phyloP scores from a whole-genome alignment of 2,329 filamentous ascomycete genomes.

The Trichoderma sp. region DNA sequence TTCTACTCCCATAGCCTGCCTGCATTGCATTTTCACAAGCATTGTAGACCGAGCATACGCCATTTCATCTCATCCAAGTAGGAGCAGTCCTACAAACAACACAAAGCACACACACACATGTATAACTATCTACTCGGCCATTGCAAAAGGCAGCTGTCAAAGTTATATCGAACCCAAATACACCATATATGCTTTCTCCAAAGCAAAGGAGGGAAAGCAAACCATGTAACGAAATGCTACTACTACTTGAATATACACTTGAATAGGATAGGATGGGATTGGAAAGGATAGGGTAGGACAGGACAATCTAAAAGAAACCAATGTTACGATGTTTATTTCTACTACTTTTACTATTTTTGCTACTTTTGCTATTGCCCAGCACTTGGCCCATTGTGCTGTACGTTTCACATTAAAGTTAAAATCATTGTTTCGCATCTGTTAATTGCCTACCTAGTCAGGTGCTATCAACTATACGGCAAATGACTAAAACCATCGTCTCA shows the following conservation, averaged over 20 bases:
- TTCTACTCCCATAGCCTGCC: background rate
- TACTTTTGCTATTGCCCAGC: too few species aligned
- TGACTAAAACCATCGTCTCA: too few species aligned
- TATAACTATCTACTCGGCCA: background rate
- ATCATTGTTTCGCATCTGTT: background rate
- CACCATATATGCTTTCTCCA: background rate
- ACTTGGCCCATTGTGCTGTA: too few species aligned
- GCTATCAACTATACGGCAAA: too few species aligned
- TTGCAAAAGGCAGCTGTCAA: background rate
- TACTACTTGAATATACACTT: conserved; percentile 1
- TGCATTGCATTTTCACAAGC: background rate
- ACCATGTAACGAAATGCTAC: background rate
- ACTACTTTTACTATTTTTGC: too few species aligned
- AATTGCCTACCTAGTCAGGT: background rate
- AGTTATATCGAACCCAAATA: background rate
- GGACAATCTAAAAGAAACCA: conserved; percentile 13
- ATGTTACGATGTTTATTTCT: background rate
- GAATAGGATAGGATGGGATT: background rate
- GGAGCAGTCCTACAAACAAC: background rate
- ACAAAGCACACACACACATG: background rate
- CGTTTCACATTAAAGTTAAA: background rate
- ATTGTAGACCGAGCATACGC: background rate
- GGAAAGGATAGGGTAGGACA: background rate
- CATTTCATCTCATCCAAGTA: background rate
- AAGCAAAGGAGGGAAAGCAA: background rate